These are phyloP conservation scores for Mucor lusitanicus DNA, from an alignment of 371 early-diverging fungal species.

Conservation along the genomic window DNA sequence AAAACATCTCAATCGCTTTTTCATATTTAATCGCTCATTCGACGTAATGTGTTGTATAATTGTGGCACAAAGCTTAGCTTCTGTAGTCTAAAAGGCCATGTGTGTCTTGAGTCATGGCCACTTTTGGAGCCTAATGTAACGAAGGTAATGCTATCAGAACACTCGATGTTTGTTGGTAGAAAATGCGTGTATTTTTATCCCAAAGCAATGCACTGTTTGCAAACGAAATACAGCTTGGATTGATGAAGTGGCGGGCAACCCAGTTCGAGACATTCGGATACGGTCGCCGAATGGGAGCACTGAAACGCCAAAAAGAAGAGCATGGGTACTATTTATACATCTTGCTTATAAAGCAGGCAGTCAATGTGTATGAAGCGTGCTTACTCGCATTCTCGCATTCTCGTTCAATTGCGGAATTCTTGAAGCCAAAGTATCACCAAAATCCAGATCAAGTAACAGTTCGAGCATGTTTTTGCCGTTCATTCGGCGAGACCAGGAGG, in stretches of 20 bases:
- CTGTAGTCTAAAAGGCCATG: neutral
- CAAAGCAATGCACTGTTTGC: neutral
- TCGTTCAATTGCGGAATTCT: too few species aligned
- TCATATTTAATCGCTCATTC: neutral
- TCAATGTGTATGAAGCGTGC: neutral
- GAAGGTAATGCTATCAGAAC: neutral
- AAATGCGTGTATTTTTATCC: too few species aligned
- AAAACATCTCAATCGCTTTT: neutral
- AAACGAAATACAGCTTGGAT: neutral
- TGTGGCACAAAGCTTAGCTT: neutral
- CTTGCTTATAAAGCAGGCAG: neutral
- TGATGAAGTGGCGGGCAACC: neutral
- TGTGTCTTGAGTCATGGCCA: neutral
- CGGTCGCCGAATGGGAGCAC: neutral
- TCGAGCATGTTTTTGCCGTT: neutral
- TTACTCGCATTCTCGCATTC: too few species aligned
- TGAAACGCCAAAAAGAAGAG: neutral
- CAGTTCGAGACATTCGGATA: neutral
- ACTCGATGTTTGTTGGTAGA: neutral
- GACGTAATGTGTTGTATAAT: neutral
- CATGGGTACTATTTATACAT: neutral
- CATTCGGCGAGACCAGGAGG: neutral
- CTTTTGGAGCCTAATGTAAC: neutral
- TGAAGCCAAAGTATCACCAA: neutral
- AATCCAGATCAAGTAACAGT: neutral